A percentile compares a stretch with the other conserved stretches of the same genome.
Evolutionary conservation across 2,329 filamentous ascomycete species (phyloP).

Genomic region (Delphinella strobiligena): DNA sequence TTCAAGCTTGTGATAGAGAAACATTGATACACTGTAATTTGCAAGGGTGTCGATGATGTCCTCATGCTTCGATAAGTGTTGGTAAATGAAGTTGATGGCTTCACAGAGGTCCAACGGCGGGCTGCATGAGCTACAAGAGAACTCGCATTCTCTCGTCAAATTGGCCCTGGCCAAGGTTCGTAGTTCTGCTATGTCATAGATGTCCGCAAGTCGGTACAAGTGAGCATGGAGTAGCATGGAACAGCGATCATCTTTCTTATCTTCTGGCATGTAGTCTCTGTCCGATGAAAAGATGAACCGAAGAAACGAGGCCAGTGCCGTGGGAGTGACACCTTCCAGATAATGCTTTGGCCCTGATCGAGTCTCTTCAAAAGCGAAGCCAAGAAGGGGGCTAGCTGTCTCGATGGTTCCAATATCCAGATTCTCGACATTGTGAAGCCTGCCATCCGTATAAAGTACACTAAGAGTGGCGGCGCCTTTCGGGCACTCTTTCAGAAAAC

Average conservation of each 20-base stretch:
- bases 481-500: conserved; percentile 8
- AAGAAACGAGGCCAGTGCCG: conserved; percentile 25
- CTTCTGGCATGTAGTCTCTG: conserved; percentile 20
- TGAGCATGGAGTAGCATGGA: conserved; percentile 29
- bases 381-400: conserved; percentile 26
- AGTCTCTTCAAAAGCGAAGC: conserved; percentile 27
- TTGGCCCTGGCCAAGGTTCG: conserved; percentile 26
- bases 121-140: conserved; percentile 24
- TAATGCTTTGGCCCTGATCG: conserved; percentile 21
- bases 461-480: conserved; percentile 20
- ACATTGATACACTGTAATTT: conserved; percentile 31
- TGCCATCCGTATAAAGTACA: conserved; percentile 19
- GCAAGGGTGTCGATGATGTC: conserved; percentile 27
- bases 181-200: conserved; percentile 28
- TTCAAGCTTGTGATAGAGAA: conserved; percentile 23
- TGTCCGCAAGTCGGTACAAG: conserved; percentile 27
- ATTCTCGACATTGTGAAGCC: conserved; percentile 23
- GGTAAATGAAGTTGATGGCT: conserved; percentile 24
- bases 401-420: conserved; percentile 22
- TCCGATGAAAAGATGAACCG: conserved; percentile 29
- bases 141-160: conserved; percentile 26
- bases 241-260: conserved; percentile 13
- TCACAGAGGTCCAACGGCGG: conserved; percentile 28
- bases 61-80: conserved; percentile 15
- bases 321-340: conserved; percentile 24